These are phyloP conservation scores for Cladosporium sp. DNA, from an alignment of 2,329 filamentous ascomycete genomes.

Conservation along the genomic window DNA sequence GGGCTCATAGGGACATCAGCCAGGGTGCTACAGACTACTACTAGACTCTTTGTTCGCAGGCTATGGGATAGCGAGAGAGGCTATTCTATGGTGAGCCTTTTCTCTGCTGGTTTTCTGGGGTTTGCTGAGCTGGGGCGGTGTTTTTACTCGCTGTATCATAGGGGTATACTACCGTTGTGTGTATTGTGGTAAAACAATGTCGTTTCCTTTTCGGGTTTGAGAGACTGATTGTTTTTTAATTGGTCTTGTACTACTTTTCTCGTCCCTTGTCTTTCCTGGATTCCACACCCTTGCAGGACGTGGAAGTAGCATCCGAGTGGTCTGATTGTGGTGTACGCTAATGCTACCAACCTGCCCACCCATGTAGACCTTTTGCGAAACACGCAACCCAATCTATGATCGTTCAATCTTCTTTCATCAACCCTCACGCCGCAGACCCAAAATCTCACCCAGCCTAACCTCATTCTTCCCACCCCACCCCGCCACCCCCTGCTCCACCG, in stretches of 20 bases:
- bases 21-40: neutral
- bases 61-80: neutral
- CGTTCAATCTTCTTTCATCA: neutral
- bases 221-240: neutral
- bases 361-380: neutral
- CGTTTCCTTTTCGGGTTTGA: neutral
- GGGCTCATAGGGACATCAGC: neutral
- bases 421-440: slow-evolving; percentile 53
- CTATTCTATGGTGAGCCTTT: neutral
- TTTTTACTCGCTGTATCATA: slow-evolving; percentile 6
- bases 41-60: neutral
- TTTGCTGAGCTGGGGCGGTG: neutral
- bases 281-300: neutral
- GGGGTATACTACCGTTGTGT: slow-evolving; percentile 10
- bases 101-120: neutral
- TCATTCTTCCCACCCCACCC: slow-evolving; percentile 84
- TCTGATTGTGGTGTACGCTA: neutral
- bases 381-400: neutral
- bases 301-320: neutral
- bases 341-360: neutral
- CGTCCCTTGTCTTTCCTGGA: neutral
- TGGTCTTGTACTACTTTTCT: neutral
- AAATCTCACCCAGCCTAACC: slow-evolving; percentile 66
- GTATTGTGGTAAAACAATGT: neutral
- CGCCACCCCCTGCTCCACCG: slow-evolving; percentile 70